A percentile compares a stretch with the other conserved stretches of the same genome.
Evolutionary conservation across 2,329 filamentous ascomycete genomes (phyloP).

Genomic region (Talaromyces sp.): DNA sequence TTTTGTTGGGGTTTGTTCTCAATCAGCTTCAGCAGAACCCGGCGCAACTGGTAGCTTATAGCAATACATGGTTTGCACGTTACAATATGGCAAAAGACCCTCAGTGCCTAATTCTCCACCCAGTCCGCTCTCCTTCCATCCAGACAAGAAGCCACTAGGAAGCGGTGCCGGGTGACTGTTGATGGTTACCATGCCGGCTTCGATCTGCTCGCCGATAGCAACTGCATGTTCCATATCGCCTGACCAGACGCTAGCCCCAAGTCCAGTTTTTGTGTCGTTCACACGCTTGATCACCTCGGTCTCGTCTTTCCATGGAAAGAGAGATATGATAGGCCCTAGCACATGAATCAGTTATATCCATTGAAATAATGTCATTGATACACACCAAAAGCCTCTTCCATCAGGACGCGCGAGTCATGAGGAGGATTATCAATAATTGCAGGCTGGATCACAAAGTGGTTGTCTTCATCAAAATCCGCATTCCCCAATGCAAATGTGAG

Average conservation of each 20-base stretch:
- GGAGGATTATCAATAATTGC: conserved; percentile 56
- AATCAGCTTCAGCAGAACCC: conserved; percentile 17
- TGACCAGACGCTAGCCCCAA: conserved; percentile 48
- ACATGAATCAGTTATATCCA: not conserved
- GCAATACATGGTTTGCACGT: conserved; percentile 19
- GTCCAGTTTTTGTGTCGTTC: conserved; percentile 43
- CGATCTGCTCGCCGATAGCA: conserved; percentile 41
- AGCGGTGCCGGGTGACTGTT: conserved; percentile 29
- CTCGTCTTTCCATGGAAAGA: conserved; percentile 56
- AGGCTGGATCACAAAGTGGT: conserved; percentile 54
- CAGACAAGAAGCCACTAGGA: conserved; percentile 21
- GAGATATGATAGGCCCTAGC: conserved; percentile 56
- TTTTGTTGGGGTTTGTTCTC: not conserved
- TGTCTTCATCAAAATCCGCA: conserved; percentile 34
- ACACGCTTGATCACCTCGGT: conserved; percentile 45
- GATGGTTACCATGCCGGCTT: conserved; percentile 43
- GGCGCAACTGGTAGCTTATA: conserved; percentile 20
- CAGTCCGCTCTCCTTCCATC: conserved; percentile 32
- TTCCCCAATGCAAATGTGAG: conserved; percentile 52
- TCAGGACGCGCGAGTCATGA: conserved; percentile 51
- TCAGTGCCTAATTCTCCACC: conserved; percentile 29
- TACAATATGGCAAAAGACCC: conserved; percentile 25
- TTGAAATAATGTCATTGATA: not conserved
- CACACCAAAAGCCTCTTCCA: conserved; percentile 56
- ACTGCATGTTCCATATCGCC: conserved; percentile 45